phyloP scores from a whole-genome alignment of 2,329 filamentous ascomycete genomes.

The Fusarium mundagurra region DNA sequence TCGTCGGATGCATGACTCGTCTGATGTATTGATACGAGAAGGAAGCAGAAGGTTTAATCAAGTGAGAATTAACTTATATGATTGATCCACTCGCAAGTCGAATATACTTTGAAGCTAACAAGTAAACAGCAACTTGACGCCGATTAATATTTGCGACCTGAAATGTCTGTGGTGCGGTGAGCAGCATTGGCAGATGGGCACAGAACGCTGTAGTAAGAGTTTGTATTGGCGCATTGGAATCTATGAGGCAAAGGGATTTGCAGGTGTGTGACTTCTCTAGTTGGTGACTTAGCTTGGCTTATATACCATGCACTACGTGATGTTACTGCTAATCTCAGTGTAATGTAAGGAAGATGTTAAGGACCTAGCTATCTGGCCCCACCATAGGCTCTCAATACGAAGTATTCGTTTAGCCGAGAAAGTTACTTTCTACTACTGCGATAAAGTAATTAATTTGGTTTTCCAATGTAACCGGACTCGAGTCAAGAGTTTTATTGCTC shows the following conservation, averaged over 20 bases:
- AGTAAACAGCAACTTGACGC: background rate
- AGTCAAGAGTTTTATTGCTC: background rate
- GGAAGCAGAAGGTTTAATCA: background rate
- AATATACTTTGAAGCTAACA: background rate
- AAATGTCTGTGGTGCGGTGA: background rate
- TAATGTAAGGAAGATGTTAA: background rate
- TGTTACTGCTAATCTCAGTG: background rate
- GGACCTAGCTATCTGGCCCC: background rate
- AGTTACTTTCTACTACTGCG: background rate
- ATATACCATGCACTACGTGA: background rate
- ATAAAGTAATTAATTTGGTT: background rate
- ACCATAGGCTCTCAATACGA: background rate
- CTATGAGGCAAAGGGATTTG: background rate
- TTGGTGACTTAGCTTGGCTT: background rate
- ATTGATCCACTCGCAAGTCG: background rate
- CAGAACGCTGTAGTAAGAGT: accelerated
- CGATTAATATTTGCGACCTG: background rate
- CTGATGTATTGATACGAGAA: background rate
- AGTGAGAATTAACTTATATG: background rate
- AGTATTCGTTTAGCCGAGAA: background rate
- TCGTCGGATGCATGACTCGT: background rate
- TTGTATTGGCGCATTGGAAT: background rate
- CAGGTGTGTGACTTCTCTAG: background rate
- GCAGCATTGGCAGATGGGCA: background rate
- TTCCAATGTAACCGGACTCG: background rate